Percentiles rank a stretch among this genome's conserved stretches.
Conservation (phyloP, 176 grass and related monocot species). For the Hordeum marinum region DNA sequence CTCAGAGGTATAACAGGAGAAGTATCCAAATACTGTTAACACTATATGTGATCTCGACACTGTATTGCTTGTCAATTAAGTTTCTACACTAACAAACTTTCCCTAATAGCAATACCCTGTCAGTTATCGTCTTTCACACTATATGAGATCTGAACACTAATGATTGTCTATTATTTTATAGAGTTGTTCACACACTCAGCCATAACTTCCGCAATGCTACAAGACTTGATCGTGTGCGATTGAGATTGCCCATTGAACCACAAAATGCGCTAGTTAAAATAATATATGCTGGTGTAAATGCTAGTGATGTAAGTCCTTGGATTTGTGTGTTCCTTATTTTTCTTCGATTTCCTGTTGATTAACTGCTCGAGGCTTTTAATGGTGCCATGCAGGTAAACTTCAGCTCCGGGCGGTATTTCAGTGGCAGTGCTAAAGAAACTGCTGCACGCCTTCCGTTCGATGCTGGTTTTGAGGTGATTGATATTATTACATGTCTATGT, state of each 20-base stretch:
- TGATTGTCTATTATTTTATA: conserved; percentile 36
- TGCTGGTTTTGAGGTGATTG: conserved; percentile 88
- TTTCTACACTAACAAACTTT: neutral
- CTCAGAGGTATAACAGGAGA: neutral
- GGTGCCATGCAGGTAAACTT: conserved; percentile 75
- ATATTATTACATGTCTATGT: neutral
- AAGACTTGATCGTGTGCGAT: conserved; percentile 53
- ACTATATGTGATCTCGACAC: neutral
- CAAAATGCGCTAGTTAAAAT: conserved; percentile 81
- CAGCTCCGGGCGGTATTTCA: conserved; percentile 91
- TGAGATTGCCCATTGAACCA: conserved; percentile 76
- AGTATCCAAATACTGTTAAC: neutral
- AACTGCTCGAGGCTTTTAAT: neutral
- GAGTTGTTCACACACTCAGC: conserved; percentile 90
- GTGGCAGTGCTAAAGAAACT: conserved; percentile 56
- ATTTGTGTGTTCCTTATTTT: neutral
- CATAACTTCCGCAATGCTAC: conserved; percentile 91
- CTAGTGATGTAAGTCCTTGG: conserved; percentile 84
- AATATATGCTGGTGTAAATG: conserved; percentile 98
- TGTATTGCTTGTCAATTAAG: neutral
- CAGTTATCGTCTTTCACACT: conserved; percentile 8
- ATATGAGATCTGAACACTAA: neutral
- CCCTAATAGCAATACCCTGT: neutral
- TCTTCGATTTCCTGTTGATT: conserved; percentile 17
- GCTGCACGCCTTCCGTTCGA: conserved; percentile 85